Base-by-base conservation (phyloP, 2,329 filamentous ascomycete species). In the Curvularia sp. region DNA sequence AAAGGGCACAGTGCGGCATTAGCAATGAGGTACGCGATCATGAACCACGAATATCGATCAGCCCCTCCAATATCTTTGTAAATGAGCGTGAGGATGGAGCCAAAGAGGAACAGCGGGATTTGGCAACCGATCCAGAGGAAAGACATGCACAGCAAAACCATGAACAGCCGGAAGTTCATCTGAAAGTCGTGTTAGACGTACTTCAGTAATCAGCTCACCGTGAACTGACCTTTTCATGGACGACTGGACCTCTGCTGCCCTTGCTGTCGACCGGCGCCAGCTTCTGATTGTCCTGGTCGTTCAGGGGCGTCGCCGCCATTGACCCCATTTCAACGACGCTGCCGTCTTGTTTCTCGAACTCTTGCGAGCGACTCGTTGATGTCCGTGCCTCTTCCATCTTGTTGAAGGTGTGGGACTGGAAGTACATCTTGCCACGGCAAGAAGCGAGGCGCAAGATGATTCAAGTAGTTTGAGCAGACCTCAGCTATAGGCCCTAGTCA, bases 101-200 rank as follows among this genome's bases (percentile, higher is more conserved):
- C 79, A 57, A 77, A 81, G 48, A 81, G 70, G 49, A 79, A 81
- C 10, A 88, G 78, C 1, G 85, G 85, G 47, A 87, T 86, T 63
- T 88, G 85, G 53, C 81, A 85, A 30, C 84, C 85, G 49, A 84
- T 85, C 85, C 85, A 87, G 22, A 87, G 75, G 55, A 88, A 85
- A 5, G 84, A 83, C 83, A 86, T 86, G 58, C 84, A 84, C 13
- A 83, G 65, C 47, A 87, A 77, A 53, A 80, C 81, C 83, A 86
- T 83, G 64, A 85, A 80, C 3, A 82, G 78, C 30, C 69, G 84
- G 77, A 42, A 38, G 44, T 66, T 69, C 65, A 69, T 68, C 64
- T 69, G 35, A 7, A 55, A 43, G 18, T 39, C 52, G 42, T 48
- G 30, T 41, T 20, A 20, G 49, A 15, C 28, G 7, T 7, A 1